Evolutionary conservation across 306 rosid species (phyloP), one percentile per base, ranked within the genome.

Genomic region (Luffa acutangula): DNA sequence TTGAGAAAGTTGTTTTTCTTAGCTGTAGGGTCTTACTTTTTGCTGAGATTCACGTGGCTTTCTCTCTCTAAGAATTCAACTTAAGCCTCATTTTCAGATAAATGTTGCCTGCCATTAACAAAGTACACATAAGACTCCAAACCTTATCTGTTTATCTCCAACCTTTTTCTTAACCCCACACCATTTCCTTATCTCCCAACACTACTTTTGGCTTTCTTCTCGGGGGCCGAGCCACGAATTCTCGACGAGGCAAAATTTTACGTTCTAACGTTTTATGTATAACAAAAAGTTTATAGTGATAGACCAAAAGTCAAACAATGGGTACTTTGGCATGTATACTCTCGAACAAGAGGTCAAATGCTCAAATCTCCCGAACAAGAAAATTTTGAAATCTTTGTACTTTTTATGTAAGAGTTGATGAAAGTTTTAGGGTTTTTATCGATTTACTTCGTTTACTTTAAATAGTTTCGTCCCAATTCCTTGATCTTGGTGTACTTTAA

Each of bases 61-160:
- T 82, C 83, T 77, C 59, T 74, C 36, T 83, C 66, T 45, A 49
- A 49, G 4, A 18, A 51, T 9, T 84, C 84, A 82, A 49, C 87
- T 79, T 62, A 84, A 82, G 80, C 84, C 76, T 86, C 83, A 67
- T 74, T 82, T 33, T 84, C 85, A 67, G 83, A 70, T 83, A 75
- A 83, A 82, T 84, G 81, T 79, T 89, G 96, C 85, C 86, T 82
- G 89, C 87, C 88, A 88, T 84, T 79, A 67, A 80, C 89, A 74
- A 82, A 80, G 90, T 85, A 85, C 85, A 81, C 13, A 48, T 46
- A 36, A 73, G 31, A 7, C 3, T 3, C 45, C 60, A 49, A 39
- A 41, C 41, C 60, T 73, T 48, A 73, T 73, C 78, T 73, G 60
- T 51, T 73, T 73, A 73, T 73, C 31, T 15, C 21, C 62, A 48